Evolutionary conservation across 2,329 filamentous ascomycete genomes (phyloP).

Genomic region (Teratosphaeria zuluensis): DNA sequence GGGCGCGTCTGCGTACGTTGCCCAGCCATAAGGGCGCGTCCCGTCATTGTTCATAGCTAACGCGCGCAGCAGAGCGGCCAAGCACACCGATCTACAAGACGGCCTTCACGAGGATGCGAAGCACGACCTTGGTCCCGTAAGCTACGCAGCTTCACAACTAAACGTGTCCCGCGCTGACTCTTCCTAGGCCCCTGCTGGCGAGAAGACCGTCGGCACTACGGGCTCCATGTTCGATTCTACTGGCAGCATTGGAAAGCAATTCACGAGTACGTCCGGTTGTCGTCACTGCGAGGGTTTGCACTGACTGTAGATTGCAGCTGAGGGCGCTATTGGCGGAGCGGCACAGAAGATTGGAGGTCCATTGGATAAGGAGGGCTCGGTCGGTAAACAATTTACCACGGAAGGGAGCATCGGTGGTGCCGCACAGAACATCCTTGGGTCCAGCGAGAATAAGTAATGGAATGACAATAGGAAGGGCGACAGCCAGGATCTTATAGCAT

Average conservation of each 20-base stretch:
- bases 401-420: slow-evolving; percentile 27
- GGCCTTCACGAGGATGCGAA: slow-evolving; percentile 19
- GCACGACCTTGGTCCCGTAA: slow-evolving; percentile 9
- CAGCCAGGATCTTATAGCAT: too few relatives aligned
- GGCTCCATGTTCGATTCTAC: slow-evolving; percentile 20
- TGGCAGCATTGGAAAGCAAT: slow-evolving; percentile 27
- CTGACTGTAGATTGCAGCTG: slow-evolving; percentile 3
- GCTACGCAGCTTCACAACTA: neutral
- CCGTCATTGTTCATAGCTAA: neutral
- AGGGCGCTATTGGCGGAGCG: slow-evolving; percentile 27
- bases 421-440: slow-evolving; percentile 27
- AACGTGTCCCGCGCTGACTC: neutral
- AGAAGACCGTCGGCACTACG: slow-evolving; percentile 17
- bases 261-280: slow-evolving; percentile 16
- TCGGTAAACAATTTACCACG: slow-evolving; percentile 31
- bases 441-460: slow-evolving; percentile 10
- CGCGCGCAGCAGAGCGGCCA: slow-evolving; percentile 3
- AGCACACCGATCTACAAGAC: slow-evolving; percentile 12
- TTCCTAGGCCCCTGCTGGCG: slow-evolving; percentile 8
- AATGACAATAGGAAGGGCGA: too few relatives aligned
- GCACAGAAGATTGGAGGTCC: slow-evolving; percentile 31
- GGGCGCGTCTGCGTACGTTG: slow-evolving; percentile 15
- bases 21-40: neutral
- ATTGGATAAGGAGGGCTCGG: slow-evolving; percentile 25
- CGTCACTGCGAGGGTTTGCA: neutral